phyloP scores from a whole-genome alignment of 352 stramenopile species.

The Halophytophthora polymorphica region DNA sequence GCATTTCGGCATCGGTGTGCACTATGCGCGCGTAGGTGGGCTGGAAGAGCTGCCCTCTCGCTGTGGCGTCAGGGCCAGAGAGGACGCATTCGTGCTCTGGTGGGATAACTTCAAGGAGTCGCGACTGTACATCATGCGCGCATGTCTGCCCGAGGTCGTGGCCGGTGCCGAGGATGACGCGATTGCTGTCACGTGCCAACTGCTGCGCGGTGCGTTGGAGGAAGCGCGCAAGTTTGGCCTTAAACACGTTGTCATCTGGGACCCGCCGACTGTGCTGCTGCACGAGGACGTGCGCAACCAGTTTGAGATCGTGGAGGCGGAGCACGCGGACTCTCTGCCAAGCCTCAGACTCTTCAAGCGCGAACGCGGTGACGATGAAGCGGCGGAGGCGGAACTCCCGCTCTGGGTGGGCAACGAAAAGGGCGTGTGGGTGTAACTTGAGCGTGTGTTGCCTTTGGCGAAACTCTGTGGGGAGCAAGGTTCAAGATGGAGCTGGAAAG shows the following conservation, averaged over 20 bases:
- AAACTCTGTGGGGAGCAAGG: not conserved
- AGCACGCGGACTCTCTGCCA: slow-evolving; percentile 44
- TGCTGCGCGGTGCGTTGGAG: slow-evolving; percentile 24
- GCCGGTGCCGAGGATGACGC: slow-evolving; percentile 8
- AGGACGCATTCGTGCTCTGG: slow-evolving; percentile 50
- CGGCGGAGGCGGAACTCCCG: slow-evolving; percentile 7
- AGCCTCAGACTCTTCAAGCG: slow-evolving; percentile 41
- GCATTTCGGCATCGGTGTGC: slow-evolving; percentile 44
- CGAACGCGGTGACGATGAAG: slow-evolving; percentile 1
- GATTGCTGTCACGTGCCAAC: slow-evolving; percentile 4
- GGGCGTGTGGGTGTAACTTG: slow-evolving; percentile 43
- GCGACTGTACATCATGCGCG: slow-evolving; percentile 44
- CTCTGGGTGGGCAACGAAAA: slow-evolving; percentile 54
- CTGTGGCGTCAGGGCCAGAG: slow-evolving; percentile 34
- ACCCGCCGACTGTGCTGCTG: slow-evolving; percentile 28
- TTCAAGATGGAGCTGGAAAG: not conserved
- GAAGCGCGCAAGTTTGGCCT: slow-evolving; percentile 38
- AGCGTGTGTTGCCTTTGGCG: not conserved
- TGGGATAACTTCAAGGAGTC: slow-evolving; percentile 54
- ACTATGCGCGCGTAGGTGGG: slow-evolving; percentile 32
- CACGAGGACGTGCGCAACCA: slow-evolving; percentile 14
- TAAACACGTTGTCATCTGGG: slow-evolving; percentile 37
- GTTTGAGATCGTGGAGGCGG: slow-evolving; percentile 25
- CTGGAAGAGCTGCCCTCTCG: slow-evolving; percentile 29
- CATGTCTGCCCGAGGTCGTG: slow-evolving; percentile 27